Percentiles rank a stretch among this genome's conserved stretches.
These are phyloP conservation scores for Naematelia aurantialba DNA, from an alignment of 768 basidiomycete genomes.

Conservation along the genomic window DNA sequence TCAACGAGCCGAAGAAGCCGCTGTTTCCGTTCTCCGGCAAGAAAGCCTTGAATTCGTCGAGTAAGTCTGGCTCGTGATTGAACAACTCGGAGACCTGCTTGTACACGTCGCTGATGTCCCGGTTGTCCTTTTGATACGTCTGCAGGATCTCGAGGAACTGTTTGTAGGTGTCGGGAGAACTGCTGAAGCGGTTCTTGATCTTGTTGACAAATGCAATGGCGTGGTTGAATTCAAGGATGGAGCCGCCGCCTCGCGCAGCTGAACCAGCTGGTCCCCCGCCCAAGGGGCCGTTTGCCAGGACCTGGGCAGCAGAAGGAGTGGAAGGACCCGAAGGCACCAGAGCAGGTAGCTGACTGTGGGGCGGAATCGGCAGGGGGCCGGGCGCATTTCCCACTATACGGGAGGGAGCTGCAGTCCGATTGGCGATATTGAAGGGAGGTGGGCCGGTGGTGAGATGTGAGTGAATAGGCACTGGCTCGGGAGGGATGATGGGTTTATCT, in stretches of 20 bases:
- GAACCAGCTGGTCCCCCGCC: slow-evolving; percentile 3
- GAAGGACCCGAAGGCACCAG: slow-evolving; percentile 36
- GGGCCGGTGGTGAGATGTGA: slow-evolving; percentile 28
- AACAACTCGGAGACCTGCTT: slow-evolving; percentile 51
- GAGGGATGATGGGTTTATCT: background rate
- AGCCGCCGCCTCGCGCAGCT: slow-evolving; percentile 14
- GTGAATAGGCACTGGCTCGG: slow-evolving; percentile 9
- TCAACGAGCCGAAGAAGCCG: slow-evolving; percentile 33
- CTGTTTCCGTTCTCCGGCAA: slow-evolving; percentile 45
- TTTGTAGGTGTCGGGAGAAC: slow-evolving; percentile 75
- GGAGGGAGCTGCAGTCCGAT: background rate
- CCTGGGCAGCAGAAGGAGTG: slow-evolving; percentile 40
- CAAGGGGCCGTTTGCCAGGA: slow-evolving; percentile 32
- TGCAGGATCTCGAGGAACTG: slow-evolving; percentile 55
- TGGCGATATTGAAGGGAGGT: slow-evolving; percentile 15
- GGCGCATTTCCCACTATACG: background rate
- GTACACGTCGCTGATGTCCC: slow-evolving; percentile 56
- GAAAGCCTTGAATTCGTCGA: slow-evolving; percentile 52
- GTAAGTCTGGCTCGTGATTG: slow-evolving; percentile 49
- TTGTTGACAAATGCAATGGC: slow-evolving; percentile 98
- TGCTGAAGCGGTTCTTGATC: slow-evolving; percentile 85
- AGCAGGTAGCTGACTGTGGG: slow-evolving; percentile 17
- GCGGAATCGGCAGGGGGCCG: slow-evolving; percentile 19
- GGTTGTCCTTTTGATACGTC: slow-evolving; percentile 58
- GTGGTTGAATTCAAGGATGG: slow-evolving; percentile 58